phyloP scores from a whole-genome alignment of 2,329 filamentous ascomycete genomes.

The Fusarium albosuccineum region DNA sequence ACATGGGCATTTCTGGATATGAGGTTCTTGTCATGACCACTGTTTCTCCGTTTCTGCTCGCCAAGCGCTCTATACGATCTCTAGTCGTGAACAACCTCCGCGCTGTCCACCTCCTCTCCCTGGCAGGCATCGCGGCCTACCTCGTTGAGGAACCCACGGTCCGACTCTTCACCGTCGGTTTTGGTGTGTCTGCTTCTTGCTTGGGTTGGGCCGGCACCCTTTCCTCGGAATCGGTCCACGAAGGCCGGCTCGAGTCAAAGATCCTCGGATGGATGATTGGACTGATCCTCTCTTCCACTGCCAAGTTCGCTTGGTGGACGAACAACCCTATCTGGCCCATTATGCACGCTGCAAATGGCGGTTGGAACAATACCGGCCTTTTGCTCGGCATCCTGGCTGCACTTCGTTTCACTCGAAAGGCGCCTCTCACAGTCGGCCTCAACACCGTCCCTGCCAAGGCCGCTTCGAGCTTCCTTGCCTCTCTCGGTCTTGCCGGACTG shows the following conservation, averaged over 20 bases:
- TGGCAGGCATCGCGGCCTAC: conserved; percentile 84
- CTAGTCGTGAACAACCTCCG: conserved; percentile 77
- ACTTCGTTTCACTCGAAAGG: conserved; percentile 78
- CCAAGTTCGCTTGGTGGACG: conserved; percentile 93
- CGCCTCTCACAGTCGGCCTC: conserved; percentile 61
- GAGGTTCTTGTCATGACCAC: conserved; percentile 90
- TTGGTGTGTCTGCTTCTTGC: conserved; percentile 84
- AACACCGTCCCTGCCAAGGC: conserved; percentile 57
- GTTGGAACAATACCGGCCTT: conserved; percentile 89
- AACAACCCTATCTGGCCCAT: conserved; percentile 98
- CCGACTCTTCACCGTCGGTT: conserved; percentile 84
- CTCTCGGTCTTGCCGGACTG: conserved; percentile 83
- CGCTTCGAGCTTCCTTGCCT: conserved; percentile 78
- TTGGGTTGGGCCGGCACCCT: conserved; percentile 88
- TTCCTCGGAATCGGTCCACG: conserved; percentile 81
- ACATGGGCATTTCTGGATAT: conserved; percentile 98
- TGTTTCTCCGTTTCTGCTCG: conserved; percentile 83
- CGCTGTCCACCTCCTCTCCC: conserved; percentile 79
- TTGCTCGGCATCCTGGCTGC: conserved; percentile 80
- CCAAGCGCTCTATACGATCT: conserved; percentile 75
- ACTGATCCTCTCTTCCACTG: conserved; percentile 84
- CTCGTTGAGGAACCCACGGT: conserved; percentile 77
- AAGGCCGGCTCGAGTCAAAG: conserved; percentile 82
- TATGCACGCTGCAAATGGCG: conserved; percentile 89
- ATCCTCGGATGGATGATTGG: conserved; percentile 86